Evolutionary conservation across 23 red algal species (phyloP).

Genomic region (Gracilariopsis chorda): DNA sequence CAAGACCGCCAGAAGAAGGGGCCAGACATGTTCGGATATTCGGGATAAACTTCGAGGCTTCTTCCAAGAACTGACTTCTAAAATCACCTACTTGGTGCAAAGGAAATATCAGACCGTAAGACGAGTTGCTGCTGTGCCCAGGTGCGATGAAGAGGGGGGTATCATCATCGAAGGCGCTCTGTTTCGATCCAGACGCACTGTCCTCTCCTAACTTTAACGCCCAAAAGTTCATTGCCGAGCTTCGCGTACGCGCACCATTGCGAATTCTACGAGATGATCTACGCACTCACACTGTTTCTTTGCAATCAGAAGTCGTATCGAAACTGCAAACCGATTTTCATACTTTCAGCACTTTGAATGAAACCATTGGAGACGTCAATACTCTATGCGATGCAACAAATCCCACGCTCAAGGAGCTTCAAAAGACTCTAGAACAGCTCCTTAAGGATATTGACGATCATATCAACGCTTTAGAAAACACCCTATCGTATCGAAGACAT

Average conservation of each 20-base stretch:
- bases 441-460: conserved; percentile 33
- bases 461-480: conserved; percentile 15
- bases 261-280: conserved; percentile 70
- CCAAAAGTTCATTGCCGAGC: conserved; percentile 48
- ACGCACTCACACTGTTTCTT: background rate
- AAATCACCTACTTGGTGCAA: too few species aligned
- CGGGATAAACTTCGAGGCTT: too few species aligned
- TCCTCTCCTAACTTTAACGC: background rate
- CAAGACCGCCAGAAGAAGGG: too few species aligned
- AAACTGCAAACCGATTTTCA: conserved; percentile 58
- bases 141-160: too few species aligned
- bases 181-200: background rate
- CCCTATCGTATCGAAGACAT: conserved; percentile 32
- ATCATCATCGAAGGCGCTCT: conserved; percentile 4
- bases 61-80: too few species aligned
- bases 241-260: conserved; percentile 51
- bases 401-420: conserved; percentile 12
- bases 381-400: conserved; percentile 13
- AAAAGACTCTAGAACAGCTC: conserved; percentile 21
- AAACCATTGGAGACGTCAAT: conserved; percentile 36
- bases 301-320: conserved; percentile 48
- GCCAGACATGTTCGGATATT: too few species aligned
- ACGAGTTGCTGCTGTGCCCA: too few species aligned
- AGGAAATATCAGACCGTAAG: too few species aligned
- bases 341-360: conserved; percentile 45